These are phyloP conservation scores for Candida patagonica DNA, from an alignment of 805 yeast genomes.

Conservation along the genomic window DNA sequence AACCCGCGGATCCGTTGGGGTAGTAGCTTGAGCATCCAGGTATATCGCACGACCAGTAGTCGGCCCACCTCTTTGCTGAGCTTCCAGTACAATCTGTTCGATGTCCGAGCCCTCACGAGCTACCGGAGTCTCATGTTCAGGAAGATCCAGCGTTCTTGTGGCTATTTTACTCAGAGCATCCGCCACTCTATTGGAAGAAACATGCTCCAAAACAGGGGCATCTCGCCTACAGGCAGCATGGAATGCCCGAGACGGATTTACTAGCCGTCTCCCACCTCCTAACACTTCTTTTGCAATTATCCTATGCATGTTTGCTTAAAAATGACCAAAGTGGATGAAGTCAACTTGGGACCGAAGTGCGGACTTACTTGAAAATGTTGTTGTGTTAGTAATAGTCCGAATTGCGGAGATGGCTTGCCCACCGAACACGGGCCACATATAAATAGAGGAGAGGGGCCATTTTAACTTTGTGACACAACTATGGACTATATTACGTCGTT, in stretches of 20 bases:
- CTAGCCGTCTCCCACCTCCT: too few relatives aligned
- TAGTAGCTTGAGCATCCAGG: conserved; percentile 95
- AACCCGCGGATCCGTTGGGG: conserved; percentile 96
- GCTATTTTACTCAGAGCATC: conserved; percentile 13
- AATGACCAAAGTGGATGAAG: too few relatives aligned
- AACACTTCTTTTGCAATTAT: too few relatives aligned
- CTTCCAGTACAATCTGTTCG: conserved; percentile 16
- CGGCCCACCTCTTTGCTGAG: conserved; percentile 9
- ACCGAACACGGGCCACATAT: too few relatives aligned
- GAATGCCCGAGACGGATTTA: too few relatives aligned
- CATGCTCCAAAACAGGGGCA: conserved; percentile 1
- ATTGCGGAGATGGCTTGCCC: too few relatives aligned
- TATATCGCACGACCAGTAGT: conserved; percentile 66
- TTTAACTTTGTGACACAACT: too few relatives aligned
- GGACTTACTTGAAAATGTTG: too few relatives aligned
- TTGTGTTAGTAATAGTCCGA: too few relatives aligned
- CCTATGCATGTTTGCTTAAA: too few relatives aligned
- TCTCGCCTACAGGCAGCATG: neutral
- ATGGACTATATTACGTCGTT: conserved; percentile 5
- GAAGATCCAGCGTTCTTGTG: conserved; percentile 8
- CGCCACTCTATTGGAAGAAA: conserved; percentile 11
- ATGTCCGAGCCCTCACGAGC: conserved; percentile 19
- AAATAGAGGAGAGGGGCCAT: too few relatives aligned
- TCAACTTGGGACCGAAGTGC: too few relatives aligned
- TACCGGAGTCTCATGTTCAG: conserved; percentile 9